Percentiles rank a stretch among this genome's conserved stretches.
Conservation (phyloP, 345 rosid species). For the Corchorus olitorius region DNA sequence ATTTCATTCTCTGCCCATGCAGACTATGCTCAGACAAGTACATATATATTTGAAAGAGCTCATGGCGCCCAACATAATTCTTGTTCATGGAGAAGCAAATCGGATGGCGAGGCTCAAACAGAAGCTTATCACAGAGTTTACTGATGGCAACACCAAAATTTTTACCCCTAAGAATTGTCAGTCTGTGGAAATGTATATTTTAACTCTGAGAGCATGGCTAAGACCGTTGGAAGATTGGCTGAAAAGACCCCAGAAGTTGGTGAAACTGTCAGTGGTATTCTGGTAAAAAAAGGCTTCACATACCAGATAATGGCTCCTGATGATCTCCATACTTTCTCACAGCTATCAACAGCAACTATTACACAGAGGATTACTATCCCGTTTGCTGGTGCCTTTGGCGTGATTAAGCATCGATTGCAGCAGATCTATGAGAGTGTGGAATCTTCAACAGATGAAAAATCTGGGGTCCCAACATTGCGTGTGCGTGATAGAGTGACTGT, state of each 20-base stretch:
- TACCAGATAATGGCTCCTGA: conserved; percentile 98
- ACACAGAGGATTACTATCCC: conserved; percentile 87
- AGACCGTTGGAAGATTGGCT: conserved; percentile 82
- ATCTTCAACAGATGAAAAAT: conserved; percentile 70
- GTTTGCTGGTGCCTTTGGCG: conserved; percentile 74
- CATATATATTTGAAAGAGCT: conserved; percentile 86
- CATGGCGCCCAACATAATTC: conserved; percentile 90
- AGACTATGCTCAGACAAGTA: conserved; percentile 93
- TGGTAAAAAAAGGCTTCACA: conserved; percentile 90
- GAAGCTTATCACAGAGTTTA: conserved; percentile 74
- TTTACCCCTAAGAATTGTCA: conserved; percentile 92
- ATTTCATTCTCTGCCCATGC: conserved; percentile 96
- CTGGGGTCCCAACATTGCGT: conserved; percentile 57
- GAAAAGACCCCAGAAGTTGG: conserved; percentile 79
- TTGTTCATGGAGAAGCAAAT: conserved; percentile 91
- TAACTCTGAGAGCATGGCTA: conserved; percentile 90
- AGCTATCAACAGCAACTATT: conserved; percentile 80
- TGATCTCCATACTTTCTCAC: conserved; percentile 93
- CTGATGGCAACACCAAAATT: conserved; percentile 78
- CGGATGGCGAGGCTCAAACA: conserved; percentile 94
- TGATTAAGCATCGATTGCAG: conserved; percentile 74
- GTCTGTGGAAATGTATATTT: conserved; percentile 77
- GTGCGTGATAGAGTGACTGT: conserved; percentile 74
- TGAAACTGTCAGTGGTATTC: conserved; percentile 77
- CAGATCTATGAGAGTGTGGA: conserved; percentile 85